A percentile compares a stretch with the other conserved stretches of the same genome.
These are phyloP conservation scores for Astraeus odoratus DNA, from an alignment of 768 basidiomycete species.

Conservation along the genomic window DNA sequence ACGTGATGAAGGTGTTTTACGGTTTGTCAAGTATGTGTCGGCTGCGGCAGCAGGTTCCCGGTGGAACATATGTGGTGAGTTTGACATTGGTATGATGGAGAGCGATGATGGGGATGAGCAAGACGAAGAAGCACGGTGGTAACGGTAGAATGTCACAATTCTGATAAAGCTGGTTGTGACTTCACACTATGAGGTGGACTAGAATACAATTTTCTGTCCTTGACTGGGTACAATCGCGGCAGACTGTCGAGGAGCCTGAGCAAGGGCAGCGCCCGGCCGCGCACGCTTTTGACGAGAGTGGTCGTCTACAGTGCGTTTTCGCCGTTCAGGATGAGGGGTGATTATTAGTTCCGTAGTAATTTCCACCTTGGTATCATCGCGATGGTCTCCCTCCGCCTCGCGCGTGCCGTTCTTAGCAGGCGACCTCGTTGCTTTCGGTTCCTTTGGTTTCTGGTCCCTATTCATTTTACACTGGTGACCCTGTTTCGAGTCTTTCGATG, in stretches of 20 bases:
- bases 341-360: background rate
- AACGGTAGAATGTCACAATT: background rate
- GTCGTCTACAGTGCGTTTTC: constrained; percentile 9
- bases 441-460: constrained; percentile 4
- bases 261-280: constrained; percentile 76
- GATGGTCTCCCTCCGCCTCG: constrained; percentile 3
- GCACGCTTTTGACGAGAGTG: constrained; percentile 34
- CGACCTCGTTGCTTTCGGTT: constrained; percentile 1
- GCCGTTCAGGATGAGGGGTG: constrained; percentile 4
- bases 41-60: constrained; percentile 84
- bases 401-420: constrained; percentile 3
- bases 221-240: constrained; percentile 60
- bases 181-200: constrained; percentile 8
- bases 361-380: background rate
- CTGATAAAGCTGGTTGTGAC: background rate
- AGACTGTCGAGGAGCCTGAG: constrained; percentile 68
- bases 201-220: constrained; percentile 72
- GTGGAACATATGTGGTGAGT: constrained; percentile 93
- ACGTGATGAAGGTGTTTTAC: constrained; percentile 88
- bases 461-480: constrained; percentile 12
- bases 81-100: constrained; percentile 79
- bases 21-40: constrained; percentile 92
- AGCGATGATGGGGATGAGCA: constrained; percentile 38
- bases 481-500: constrained; percentile 16
- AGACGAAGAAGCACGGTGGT: constrained; percentile 1